Evolutionary conservation across 164 flowering plant genomes (phyloP).

Genomic region (Nelumbo lutea): DNA sequence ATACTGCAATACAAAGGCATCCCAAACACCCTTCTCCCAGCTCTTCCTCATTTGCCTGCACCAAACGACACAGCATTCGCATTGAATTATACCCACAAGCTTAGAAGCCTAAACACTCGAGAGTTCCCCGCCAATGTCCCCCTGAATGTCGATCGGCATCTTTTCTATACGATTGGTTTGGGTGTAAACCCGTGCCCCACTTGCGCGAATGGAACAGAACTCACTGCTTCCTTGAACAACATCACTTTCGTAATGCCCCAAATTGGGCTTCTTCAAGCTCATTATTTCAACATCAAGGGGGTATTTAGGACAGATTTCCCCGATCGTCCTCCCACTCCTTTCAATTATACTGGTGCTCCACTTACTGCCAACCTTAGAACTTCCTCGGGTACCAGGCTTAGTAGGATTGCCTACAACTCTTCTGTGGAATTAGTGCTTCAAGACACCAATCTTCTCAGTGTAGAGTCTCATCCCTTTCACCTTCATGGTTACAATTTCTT

Average conservation of each 20-base stretch:
- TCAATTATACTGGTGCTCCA: conserved; percentile 53
- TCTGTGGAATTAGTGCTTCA: conserved; percentile 50
- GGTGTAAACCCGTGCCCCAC: conserved; percentile 37
- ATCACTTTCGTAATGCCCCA: conserved; percentile 43
- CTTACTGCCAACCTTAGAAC: conserved; percentile 44
- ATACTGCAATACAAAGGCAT: conserved; percentile 45
- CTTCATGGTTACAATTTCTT: conserved; percentile 58
- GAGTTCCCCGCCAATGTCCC: conserved; percentile 47
- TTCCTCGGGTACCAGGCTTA: conserved; percentile 33
- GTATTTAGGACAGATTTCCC: conserved; percentile 49
- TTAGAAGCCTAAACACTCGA: conserved; percentile 38
- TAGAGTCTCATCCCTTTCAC: conserved; percentile 58
- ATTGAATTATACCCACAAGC: conserved; percentile 26
- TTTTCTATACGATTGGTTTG: conserved; percentile 43
- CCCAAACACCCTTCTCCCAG: conserved; percentile 34
- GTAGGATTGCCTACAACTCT: conserved; percentile 39
- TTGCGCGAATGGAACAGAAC: conserved; percentile 35
- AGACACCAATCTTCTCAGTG: conserved; percentile 43
- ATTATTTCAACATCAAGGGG: conserved; percentile 31
- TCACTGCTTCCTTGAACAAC: conserved; percentile 48
- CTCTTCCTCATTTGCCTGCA: conserved; percentile 33
- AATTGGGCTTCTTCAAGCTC: conserved; percentile 45
- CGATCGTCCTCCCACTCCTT: conserved; percentile 37
- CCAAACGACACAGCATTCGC: conserved; percentile 35
- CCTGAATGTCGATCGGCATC: conserved; percentile 32